phyloP scores from a whole-genome alignment of 768 basidiomycete genomes.

The Thelephora ganbajun region DNA sequence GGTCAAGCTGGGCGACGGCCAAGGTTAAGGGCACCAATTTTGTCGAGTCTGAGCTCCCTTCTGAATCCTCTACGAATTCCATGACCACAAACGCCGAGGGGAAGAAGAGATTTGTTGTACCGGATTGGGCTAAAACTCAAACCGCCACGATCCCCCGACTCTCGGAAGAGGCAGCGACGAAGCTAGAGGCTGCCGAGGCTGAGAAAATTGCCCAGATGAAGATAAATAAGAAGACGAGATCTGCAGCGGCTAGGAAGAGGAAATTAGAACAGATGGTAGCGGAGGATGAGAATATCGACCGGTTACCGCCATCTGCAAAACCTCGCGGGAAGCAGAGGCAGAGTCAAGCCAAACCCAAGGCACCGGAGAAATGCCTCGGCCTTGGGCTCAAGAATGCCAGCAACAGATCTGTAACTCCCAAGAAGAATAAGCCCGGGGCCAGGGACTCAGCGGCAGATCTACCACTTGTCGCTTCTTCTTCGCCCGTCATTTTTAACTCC shows the following conservation, averaged over 20 bases:
- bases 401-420: not conserved
- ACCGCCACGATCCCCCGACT: not conserved
- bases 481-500: not conserved
- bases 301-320: too few relatives aligned
- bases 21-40: not conserved
- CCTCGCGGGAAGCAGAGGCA: not conserved
- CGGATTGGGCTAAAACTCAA: constrained; percentile 1
- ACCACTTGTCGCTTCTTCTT: not conserved
- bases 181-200: not conserved
- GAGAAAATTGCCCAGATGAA: not conserved
- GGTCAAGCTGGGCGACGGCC: not conserved
- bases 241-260: not conserved
- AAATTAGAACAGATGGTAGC: not conserved
- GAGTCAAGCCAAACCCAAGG: not conserved
- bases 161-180: not conserved
- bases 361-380: not conserved
- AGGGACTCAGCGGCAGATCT: not conserved
- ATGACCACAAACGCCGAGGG: not conserved
- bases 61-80: not conserved
- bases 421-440: not conserved
- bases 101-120: not conserved
- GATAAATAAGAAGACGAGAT: not conserved
- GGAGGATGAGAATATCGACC: not conserved
- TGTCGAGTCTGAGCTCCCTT: not conserved
- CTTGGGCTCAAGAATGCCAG: too few relatives aligned